Percentiles rank a stretch among this genome's conserved stretches.
Evolutionary conservation across 176 grass and related monocot species (phyloP).

Genomic region (Chrysopogon serrulatus): DNA sequence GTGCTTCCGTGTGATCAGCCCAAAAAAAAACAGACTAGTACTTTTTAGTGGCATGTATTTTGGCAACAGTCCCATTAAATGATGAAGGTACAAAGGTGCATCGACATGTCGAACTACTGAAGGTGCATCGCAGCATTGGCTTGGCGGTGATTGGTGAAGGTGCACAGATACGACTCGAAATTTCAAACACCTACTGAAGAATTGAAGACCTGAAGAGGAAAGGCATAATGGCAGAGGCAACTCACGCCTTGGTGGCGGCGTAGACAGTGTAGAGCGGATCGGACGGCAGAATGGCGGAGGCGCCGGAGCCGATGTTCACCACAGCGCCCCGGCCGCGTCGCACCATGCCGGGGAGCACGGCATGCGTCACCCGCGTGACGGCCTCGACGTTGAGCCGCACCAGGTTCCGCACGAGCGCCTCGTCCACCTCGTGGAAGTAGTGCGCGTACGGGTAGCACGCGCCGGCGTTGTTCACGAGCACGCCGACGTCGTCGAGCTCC

Average conservation of each 20-base stretch:
- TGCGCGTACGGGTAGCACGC: constrained; percentile 46
- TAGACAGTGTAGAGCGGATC: constrained; percentile 69
- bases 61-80: not conserved
- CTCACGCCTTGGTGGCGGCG: constrained; percentile 69
- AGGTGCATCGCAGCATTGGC: not conserved
- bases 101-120: not conserved
- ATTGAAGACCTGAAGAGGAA: not conserved
- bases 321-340: constrained; percentile 54
- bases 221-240: not conserved
- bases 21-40: not conserved
- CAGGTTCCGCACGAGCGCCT: constrained; percentile 41
- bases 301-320: constrained; percentile 70
- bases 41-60: not conserved
- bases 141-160: no score
- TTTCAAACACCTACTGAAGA: not conserved
- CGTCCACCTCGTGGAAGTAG: constrained; percentile 73
- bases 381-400: constrained; percentile 66
- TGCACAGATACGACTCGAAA: no score
- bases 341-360: constrained; percentile 56
- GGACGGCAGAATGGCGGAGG: constrained; percentile 50
- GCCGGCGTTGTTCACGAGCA: constrained; percentile 72
- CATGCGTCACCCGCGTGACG: constrained; percentile 54
- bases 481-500: constrained; percentile 63
- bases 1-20: not conserved
- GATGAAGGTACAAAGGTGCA: not conserved